Evolutionary conservation across 2,329 filamentous ascomycete species (phyloP), one percentile per base, ranked within the genome.

Genomic region (Hirsutella minnesotensis): DNA sequence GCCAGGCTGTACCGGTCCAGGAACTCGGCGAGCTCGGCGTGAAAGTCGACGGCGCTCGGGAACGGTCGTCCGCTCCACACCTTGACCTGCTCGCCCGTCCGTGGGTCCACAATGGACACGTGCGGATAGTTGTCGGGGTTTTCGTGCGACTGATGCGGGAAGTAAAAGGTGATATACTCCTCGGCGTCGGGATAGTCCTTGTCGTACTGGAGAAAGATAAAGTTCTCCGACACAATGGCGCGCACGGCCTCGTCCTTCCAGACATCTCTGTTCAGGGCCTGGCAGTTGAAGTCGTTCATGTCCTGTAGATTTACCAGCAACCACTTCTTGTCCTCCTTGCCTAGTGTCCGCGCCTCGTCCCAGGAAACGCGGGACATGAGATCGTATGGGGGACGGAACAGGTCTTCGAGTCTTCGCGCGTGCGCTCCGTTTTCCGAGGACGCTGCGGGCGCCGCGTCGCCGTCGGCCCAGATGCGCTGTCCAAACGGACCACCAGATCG

Each of bases 81-180:
- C 67, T 98, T 98, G 60, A 98, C 86, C 62, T 95, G 88, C 64
- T 98, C 92, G 47, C 92, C 92, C 1, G 92, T 98, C 46, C 92
- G 77, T 2, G 92, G 92, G 54, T 98, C 92, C 47, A 98, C 79
- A 48, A 98, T 95, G 37, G 88, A 87, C 44, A 96, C 92, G 58
- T 98, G 89, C 5, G 92, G 92, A 58, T 94, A 98, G 52, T 89
- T 88, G 56, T 90, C 84, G n/a, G 80, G 75, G 55, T 83, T 83
- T 54, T 94, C 87, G 51, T 84, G 78, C 36, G 70, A 70, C 43
- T 79, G 75, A 58, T 69, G 69, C 2, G 71, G 68, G 49, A 96
- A 89, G 67, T 98, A 98, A 62, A 95, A 94, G 44, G 86, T 85
- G 47, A 94, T 70, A 61, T 94, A 98, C 50, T 87, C 80, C 49